Conservation (phyloP, 164 flowering plant genomes). For the Paratinospora sagittata region DNA sequence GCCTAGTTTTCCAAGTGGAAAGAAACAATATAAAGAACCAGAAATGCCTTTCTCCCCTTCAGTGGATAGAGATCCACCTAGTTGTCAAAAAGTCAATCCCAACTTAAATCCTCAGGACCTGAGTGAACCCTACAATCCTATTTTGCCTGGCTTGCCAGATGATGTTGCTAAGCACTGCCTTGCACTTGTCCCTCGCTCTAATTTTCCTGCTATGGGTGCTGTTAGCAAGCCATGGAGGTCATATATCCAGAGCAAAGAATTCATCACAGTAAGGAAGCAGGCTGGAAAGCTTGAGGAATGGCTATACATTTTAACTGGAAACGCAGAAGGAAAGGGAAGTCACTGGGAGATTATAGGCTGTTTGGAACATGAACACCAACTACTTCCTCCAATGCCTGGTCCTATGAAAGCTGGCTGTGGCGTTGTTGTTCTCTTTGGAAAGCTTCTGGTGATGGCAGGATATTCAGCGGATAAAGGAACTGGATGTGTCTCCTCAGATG, state of each 20-base stretch:
- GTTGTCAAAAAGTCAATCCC: constrained; percentile 28
- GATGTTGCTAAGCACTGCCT: constrained; percentile 89
- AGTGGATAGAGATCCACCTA: constrained; percentile 23
- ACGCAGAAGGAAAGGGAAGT: constrained; percentile 54
- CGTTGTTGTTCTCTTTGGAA: constrained; percentile 68
- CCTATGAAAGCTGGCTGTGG: constrained; percentile 59
- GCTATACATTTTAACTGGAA: constrained; percentile 67
- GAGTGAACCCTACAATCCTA: constrained; percentile 33
- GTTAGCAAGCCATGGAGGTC: constrained; percentile 84
- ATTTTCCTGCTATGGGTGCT: constrained; percentile 71
- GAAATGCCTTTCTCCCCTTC: constrained; percentile 43
- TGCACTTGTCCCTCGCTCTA: constrained; percentile 79
- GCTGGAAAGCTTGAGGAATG: constrained; percentile 81
- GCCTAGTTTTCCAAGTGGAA: constrained; percentile 45
- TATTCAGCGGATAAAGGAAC: constrained; percentile 40
- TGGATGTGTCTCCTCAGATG: constrained; percentile 53
- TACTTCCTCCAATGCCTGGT: constrained; percentile 82
- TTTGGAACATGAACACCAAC: constrained; percentile 36
- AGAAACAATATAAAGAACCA: constrained; percentile 37
- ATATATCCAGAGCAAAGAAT: constrained; percentile 69
- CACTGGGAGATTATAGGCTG: constrained; percentile 87
- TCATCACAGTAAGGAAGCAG: constrained; percentile 59
- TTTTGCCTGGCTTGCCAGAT: constrained; percentile 89
- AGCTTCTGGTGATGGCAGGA: constrained; percentile 84
- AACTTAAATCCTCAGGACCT: constrained; percentile 15